Conservation (phyloP, 176 grass and related monocot species). For the Carex cristatella region DNA sequence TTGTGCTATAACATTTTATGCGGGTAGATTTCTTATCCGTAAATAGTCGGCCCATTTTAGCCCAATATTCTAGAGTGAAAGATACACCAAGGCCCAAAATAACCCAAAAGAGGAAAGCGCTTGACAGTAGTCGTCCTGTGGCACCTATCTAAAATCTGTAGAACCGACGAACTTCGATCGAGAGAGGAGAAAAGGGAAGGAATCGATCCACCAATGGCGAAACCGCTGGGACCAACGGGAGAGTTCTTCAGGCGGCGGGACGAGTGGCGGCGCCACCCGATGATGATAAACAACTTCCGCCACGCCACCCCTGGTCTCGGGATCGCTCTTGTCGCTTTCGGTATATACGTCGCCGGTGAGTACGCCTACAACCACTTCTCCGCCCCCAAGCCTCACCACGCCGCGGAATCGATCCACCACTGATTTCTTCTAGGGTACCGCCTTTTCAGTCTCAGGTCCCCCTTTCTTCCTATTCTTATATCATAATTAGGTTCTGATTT, state of each 20-base stretch:
- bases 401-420: slow-evolving; percentile 28
- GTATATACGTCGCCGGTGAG: slow-evolving; percentile 91
- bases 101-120: not conserved
- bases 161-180: slow-evolving; percentile 6
- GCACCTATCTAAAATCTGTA: not conserved
- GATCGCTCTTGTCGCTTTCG: slow-evolving; percentile 92
- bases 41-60: not conserved
- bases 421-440: slow-evolving; percentile 7
- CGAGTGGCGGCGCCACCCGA: slow-evolving; percentile 85
- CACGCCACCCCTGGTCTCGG: slow-evolving; percentile 73
- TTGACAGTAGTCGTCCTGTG: not conserved
- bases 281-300: slow-evolving; percentile 75
- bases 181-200: not conserved
- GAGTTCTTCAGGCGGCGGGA: slow-evolving; percentile 94
- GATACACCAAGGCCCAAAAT: not conserved
- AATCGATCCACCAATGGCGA: slow-evolving; percentile 47
- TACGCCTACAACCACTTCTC: slow-evolving; percentile 68
- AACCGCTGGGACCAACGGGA: slow-evolving; percentile 62
- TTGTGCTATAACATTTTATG: not conserved
- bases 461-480: not conserved
- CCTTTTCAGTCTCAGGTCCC: not conserved
- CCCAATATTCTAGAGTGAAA: not conserved
- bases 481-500: not conserved
- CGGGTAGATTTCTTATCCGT: too few relatives aligned
- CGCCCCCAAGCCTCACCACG: slow-evolving; percentile 34